phyloP scores from a whole-genome alignment of 2,329 filamentous ascomycete species.

The Diaporthe sp. region DNA sequence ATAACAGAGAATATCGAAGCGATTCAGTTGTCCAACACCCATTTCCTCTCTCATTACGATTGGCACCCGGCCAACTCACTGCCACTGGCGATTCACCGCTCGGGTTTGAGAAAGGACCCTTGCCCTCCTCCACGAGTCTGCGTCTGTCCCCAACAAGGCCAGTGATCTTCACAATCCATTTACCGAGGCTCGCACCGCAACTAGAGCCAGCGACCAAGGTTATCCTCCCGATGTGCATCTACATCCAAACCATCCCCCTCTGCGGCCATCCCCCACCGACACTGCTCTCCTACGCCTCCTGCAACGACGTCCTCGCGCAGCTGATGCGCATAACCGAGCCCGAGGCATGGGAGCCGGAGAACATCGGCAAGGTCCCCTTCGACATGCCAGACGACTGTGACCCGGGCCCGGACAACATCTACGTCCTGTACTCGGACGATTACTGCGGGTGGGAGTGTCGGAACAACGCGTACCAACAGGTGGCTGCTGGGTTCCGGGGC shows the following conservation, averaged over 20 bases:
- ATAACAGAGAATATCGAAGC: not conserved
- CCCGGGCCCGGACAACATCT: conserved; percentile 36
- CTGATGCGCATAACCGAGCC: conserved; percentile 38
- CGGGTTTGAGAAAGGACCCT: not conserved
- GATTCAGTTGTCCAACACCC: not conserved
- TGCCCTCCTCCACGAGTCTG: not conserved
- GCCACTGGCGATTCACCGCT: not conserved
- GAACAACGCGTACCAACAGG: conserved; percentile 36
- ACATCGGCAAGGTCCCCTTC: conserved; percentile 36
- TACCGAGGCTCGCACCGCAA: not conserved
- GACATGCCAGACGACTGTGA: conserved; percentile 37
- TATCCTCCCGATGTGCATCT: conserved; percentile 39
- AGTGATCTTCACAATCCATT: not conserved
- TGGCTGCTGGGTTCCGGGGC: not conserved
- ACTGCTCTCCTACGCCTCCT: conserved; percentile 40
- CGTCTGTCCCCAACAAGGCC: not conserved
- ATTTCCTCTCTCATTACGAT: too few species aligned
- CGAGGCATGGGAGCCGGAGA: conserved; percentile 37
- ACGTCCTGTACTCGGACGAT: conserved; percentile 32
- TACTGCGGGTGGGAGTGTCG: conserved; percentile 45
- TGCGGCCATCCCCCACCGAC: conserved; percentile 38
- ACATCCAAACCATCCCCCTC: conserved; percentile 38
- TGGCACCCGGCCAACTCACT: not conserved
- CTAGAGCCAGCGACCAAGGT: too few species aligned
- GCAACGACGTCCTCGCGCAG: conserved; percentile 35